These are phyloP conservation scores for Phytophthora idaei DNA, from an alignment of 352 stramenopile species.

Conservation along the genomic window DNA sequence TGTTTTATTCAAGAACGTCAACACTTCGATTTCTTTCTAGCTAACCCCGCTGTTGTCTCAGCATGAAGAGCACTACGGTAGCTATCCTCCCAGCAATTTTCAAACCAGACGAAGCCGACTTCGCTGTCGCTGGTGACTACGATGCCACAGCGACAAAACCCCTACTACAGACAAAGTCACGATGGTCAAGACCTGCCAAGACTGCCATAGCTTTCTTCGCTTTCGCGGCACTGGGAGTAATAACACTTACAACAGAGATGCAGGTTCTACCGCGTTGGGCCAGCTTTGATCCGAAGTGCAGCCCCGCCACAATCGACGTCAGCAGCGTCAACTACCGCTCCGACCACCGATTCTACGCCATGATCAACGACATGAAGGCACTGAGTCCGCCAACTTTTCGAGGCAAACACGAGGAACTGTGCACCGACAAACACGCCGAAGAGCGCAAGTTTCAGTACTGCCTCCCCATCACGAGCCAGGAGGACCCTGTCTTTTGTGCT, in stretches of 20 bases:
- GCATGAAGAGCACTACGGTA: not conserved
- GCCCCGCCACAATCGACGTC: conserved; percentile 2
- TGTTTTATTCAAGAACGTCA: too few relatives aligned
- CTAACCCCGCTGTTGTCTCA: too few relatives aligned
- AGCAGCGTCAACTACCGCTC: conserved; percentile 12
- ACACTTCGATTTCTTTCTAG: too few relatives aligned
- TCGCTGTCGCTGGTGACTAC: not conserved
- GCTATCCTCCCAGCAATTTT: conserved; percentile 3
- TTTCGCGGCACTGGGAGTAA: conserved; percentile 1
- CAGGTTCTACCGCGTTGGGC: conserved; percentile 3
- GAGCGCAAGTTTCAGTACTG: conserved; percentile 34
- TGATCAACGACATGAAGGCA: conserved; percentile 10
- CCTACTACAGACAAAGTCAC: not conserved
- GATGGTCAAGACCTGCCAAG: conserved; percentile 3
- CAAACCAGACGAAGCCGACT: not conserved
- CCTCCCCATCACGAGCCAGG: conserved; percentile 48
- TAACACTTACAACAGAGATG: conserved; percentile 11
- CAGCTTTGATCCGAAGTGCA: conserved; percentile 9
- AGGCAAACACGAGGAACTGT: conserved; percentile 14
- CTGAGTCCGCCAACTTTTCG: conserved; percentile 21
- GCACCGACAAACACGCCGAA: conserved; percentile 3
- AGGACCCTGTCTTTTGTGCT: conserved; percentile 44
- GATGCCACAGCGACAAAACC: not conserved
- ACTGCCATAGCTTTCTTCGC: conserved; percentile 5
- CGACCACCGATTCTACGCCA: conserved; percentile 14